phyloP scores from a whole-genome alignment of 2,329 filamentous ascomycete species.

The Aplosporella prunicola region DNA sequence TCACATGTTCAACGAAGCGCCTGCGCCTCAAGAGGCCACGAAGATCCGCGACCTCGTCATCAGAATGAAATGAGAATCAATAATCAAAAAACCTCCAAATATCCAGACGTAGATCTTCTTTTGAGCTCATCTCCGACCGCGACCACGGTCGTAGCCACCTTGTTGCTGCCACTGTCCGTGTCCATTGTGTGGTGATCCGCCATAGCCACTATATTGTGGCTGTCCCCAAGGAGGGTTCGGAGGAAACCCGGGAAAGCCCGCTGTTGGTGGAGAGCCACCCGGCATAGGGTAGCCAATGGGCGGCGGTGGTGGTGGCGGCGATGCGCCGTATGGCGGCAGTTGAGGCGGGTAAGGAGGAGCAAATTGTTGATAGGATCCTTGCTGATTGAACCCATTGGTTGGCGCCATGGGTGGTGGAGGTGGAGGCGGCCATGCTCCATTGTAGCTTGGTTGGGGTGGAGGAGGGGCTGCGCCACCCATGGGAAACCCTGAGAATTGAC shows the following conservation, averaged over 20 bases:
- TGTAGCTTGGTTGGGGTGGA: constrained; percentile 10
- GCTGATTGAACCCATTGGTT: constrained; percentile 1
- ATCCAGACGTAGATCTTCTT: no score
- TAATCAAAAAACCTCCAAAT: background rate
- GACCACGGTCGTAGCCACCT: constrained; percentile 2
- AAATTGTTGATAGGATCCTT: background rate
- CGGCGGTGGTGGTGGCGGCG: no score
- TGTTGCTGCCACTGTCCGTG: constrained; percentile 3
- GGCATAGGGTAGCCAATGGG: constrained; percentile 8
- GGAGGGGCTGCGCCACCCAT: constrained; percentile 1
- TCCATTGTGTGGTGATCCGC: no score
- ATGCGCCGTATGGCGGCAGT: constrained; percentile 6
- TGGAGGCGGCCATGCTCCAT: constrained; percentile 11
- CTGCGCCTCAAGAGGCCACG: no score
- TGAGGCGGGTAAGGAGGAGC: constrained; percentile 5
- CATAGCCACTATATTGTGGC: no score
- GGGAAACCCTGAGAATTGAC: constrained; percentile 2
- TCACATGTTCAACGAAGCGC: no score
- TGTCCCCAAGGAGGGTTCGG: no score
- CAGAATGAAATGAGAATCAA: background rate
- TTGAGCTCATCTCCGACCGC: constrained; percentile 3
- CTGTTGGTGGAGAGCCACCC: constrained; percentile 1
- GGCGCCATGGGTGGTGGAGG: constrained; percentile 6
- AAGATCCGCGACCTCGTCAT: no score
- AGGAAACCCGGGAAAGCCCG: no score